Base-by-base conservation (phyloP, 106 monocot genomes). In the Triglochin maritima region DNA sequence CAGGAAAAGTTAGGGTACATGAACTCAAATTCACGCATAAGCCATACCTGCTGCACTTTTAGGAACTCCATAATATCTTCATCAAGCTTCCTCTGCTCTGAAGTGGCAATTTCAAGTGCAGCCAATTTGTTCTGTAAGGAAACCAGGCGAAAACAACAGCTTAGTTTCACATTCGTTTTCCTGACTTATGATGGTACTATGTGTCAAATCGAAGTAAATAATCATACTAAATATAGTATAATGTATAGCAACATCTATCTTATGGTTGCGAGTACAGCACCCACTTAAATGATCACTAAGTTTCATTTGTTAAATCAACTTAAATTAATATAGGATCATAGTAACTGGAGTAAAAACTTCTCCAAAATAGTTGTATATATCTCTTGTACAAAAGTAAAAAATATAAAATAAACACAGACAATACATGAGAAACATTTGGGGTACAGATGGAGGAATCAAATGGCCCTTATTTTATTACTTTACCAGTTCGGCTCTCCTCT, bases 31-130 rank as follows among this genome's bases (percentile, higher is more conserved):
- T 56, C 9, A 14, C 2, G 4, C 42, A 47, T 17, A 5, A 64
- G n/a, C 14, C 11, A 57, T 49, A 94, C 93, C 86, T 89, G 84
- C n/a, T 89, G 93, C n/a, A 79, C 84, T 58, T 86, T 86, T 52
- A 87, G 17, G 4, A 89, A 74, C 69, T 65, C 82, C 49, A 78
- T 13, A 12, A 94, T 81, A 57, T 84, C 77, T 77, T 82, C 79
- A 65, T 94, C 84, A 65, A 82, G 80, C 68, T 80, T 82, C 60
- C 80, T 62, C 74, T 82, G 89, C 64, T 78, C 82, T 55, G 74
- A 72, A 53, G 77, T 66, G 69, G 89, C 89, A 65, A 82, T 44
- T 72, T 82, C 78, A 62, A 84, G 81, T 56, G 68, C 55, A 69
- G 42, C 14, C 45, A 56, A 56, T 69, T 56, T 54, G 64, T 29